Base-by-base conservation (phyloP, 257 asterid species). In the Dorcoceras hygrometricum region DNA sequence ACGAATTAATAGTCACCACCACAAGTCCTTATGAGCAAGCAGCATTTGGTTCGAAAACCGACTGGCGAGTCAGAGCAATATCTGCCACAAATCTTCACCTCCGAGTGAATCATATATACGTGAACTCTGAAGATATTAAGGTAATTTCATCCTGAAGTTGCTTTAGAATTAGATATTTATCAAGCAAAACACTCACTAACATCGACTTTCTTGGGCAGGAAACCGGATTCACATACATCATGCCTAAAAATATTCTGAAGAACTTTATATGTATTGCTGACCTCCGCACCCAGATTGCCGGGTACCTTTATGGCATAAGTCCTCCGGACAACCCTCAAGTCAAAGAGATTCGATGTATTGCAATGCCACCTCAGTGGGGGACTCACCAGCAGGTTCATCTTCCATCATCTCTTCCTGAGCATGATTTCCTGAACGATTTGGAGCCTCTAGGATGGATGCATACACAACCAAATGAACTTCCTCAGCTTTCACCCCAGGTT, bases 401-500 rank as follows among this genome's bases (percentile, higher is more conserved):
- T 58, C 99, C 99, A 4, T 90, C 95, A 0, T 81, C 91, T 46
- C 94, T 94, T 70, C 99, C 97, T 0, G 95, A 87, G 65, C 99
- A 94, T 5, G 97, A 94, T 67, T 94, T 90, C 81, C 72, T 93
- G 36, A 87, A 74, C 22, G 99, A 94, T 72, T 73, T 94, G 84
- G 99, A 94, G 88, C 99, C 99, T 9, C 70, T 94, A 67, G 97
- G 99, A 76, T 94, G 99, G 99, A 87, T 94, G 96, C 99, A 94
- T 70, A 90, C 99, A 10, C 99, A 94, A 77, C 97, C 99, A 18
- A 94, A 90, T 56, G 99, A 94, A 80, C 96, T 86, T 32, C 99
- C 99, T 27, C 99, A 94, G 80, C 83, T 94, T 58, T 86, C 99
- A 12, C 96, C 97, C 61, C 97, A 89, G 96, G 98, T 89, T 39